A percentile compares a stretch with the other conserved stretches of the same genome.
Evolutionary conservation across 202 grass and related monocot species (phyloP).

Genomic region (Setaria italica): DNA sequence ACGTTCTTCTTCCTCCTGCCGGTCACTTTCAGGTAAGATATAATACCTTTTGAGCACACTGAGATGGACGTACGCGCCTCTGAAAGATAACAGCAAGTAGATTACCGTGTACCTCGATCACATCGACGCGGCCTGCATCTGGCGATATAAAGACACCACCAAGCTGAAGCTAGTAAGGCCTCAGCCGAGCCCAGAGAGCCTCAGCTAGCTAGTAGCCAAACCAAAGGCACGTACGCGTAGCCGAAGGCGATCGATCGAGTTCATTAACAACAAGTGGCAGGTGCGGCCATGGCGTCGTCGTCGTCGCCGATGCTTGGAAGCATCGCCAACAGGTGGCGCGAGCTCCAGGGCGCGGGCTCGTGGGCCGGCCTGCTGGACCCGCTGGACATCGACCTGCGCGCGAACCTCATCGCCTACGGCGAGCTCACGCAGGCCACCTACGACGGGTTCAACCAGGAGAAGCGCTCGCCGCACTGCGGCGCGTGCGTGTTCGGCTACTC

Average conservation of each 20-base stretch:
- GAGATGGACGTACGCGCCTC: not conserved
- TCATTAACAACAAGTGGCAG: not conserved
- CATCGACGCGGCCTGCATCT: not conserved
- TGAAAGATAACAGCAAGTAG: not conserved
- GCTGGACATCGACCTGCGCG: constrained; percentile 66
- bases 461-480: constrained; percentile 66
- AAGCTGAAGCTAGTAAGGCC: not conserved
- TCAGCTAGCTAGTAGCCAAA: not conserved
- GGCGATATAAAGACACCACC: not conserved
- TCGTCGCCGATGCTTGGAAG: constrained; percentile 44
- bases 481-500: constrained; percentile 57
- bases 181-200: no score
- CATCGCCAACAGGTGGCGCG: constrained; percentile 74
- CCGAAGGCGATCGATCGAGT: not conserved
- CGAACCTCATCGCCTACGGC: constrained; percentile 63
- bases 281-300: constrained; percentile 26
- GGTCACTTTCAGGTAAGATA: not conserved
- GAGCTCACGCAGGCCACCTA: constrained; percentile 67
- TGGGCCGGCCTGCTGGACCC: constrained; percentile 74
- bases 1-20: not conserved
- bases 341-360: constrained; percentile 61
- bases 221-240: constrained; percentile 13
- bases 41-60: not conserved
- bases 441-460: constrained; percentile 72
- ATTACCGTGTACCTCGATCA: not conserved